These are phyloP conservation scores for Rostrohypoxylon terebratum DNA, from an alignment of 495 filamentous ascomycete genomes.

Conservation along the genomic window DNA sequence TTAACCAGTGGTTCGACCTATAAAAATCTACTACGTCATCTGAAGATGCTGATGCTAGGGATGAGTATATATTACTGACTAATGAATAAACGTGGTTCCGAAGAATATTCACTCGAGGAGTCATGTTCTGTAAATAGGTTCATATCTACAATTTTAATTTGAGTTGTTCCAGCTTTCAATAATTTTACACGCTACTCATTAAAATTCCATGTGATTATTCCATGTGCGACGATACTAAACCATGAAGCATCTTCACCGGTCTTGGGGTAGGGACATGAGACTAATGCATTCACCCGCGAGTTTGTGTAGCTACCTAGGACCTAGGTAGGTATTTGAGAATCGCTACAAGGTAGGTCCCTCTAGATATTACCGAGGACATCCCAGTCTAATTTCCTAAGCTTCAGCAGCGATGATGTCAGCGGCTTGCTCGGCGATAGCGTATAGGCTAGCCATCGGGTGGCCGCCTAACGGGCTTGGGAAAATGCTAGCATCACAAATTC, in stretches of 20 bases:
- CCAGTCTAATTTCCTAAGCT: background rate
- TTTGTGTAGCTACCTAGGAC: too few species aligned
- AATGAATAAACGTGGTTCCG: background rate
- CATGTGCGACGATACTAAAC: too few species aligned
- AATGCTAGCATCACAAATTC: conserved; percentile 57
- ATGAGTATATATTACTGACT: background rate
- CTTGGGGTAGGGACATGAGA: too few species aligned
- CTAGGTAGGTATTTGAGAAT: too few species aligned
- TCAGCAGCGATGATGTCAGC: conserved; percentile 25
- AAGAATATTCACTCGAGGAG: background rate
- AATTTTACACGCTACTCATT: too few species aligned
- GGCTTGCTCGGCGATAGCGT: conserved; percentile 34
- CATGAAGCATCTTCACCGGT: too few species aligned
- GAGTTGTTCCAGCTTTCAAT: background rate
- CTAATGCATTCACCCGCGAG: too few species aligned
- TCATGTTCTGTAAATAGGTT: conserved; percentile 5
- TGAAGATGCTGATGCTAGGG: background rate
- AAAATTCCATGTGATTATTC: too few species aligned
- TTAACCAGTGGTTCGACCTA: conserved; percentile 48
- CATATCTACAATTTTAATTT: conserved; percentile 5
- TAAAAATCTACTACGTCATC: background rate
- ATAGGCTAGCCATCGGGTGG: conserved; percentile 27
- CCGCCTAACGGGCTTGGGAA: conserved; percentile 47
- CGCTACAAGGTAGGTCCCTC: too few species aligned
- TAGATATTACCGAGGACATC: background rate